Evolutionary conservation across 495 filamentous ascomycete genomes (phyloP).

Genomic region (Friedmanniomyces simplex): DNA sequence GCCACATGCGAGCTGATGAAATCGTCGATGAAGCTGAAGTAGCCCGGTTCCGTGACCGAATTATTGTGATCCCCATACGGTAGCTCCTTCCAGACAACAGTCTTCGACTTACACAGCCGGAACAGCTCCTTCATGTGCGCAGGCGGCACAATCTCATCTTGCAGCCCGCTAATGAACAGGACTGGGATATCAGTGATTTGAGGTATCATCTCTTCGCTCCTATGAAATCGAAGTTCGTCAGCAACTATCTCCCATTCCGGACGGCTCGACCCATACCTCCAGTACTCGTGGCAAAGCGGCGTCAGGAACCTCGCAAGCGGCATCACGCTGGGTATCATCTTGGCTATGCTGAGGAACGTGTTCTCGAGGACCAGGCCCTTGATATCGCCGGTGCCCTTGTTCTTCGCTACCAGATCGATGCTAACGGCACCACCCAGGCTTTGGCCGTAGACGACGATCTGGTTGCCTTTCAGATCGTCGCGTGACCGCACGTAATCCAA

Average conservation of each 20-base stretch:
- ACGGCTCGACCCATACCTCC: slow-evolving; percentile 42
- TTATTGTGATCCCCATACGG: slow-evolving; percentile 88
- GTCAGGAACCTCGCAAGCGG: slow-evolving; percentile 85
- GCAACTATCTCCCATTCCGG: no score
- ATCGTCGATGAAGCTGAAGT: slow-evolving; percentile 74
- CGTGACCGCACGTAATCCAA: slow-evolving; percentile 69
- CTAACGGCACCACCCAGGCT: slow-evolving; percentile 85
- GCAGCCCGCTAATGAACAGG: slow-evolving; percentile 80
- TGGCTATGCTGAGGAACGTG: slow-evolving; percentile 86
- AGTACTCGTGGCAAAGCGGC: slow-evolving; percentile 86
- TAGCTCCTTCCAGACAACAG: slow-evolving; percentile 73
- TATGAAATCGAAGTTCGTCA: no score
- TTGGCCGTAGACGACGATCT: slow-evolving; percentile 82
- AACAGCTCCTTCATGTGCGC: slow-evolving; percentile 81
- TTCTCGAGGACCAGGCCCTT: slow-evolving; percentile 85
- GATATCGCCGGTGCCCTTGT: slow-evolving; percentile 65
- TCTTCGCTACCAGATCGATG: slow-evolving; percentile 72
- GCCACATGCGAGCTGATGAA: slow-evolving; percentile 46
- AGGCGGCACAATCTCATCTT: slow-evolving; percentile 96
- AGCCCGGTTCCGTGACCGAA: slow-evolving; percentile 74
- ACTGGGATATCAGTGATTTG: slow-evolving; percentile 69
- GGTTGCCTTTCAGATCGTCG: slow-evolving; percentile 59
- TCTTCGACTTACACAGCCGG: slow-evolving; percentile 54
- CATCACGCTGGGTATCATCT: slow-evolving; percentile 85
- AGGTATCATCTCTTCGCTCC: slow-evolving; percentile 61